Evolutionary conservation across 2,329 filamentous ascomycete genomes (phyloP).

Genomic region (Blumeria graminis): DNA sequence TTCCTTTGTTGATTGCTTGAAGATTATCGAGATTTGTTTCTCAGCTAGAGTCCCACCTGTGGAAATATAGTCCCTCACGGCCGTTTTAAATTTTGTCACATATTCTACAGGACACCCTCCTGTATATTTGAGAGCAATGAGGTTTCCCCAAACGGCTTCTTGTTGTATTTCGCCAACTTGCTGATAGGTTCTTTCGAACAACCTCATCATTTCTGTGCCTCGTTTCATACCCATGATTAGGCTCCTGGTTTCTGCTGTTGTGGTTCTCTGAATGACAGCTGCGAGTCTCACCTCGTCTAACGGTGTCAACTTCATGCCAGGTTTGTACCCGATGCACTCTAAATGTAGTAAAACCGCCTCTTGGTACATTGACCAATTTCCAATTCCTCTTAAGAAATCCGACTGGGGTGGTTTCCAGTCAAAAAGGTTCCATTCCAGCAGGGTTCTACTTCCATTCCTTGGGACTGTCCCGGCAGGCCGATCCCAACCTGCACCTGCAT

Average conservation of each 20-base stretch:
- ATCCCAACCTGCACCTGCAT: background rate
- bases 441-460: background rate
- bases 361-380: background rate
- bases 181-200: background rate
- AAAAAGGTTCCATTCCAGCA: background rate
- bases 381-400: background rate
- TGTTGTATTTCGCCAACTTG: background rate
- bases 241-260: background rate
- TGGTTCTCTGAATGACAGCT: background rate
- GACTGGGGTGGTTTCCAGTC: background rate
- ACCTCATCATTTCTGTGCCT: background rate
- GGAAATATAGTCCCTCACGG: background rate
- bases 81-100: background rate
- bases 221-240: background rate
- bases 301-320: background rate
- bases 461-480: background rate
- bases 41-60: background rate
- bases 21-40: background rate
- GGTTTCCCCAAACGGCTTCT: background rate
- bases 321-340: background rate
- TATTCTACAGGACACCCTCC: background rate
- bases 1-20: background rate
- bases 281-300: background rate
- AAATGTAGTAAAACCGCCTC: background rate
- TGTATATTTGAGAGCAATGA: background rate